Evolutionary conservation across 1,284 basidiomycete genomes (phyloP).

Genomic region (Puccinia brachypodii): DNA sequence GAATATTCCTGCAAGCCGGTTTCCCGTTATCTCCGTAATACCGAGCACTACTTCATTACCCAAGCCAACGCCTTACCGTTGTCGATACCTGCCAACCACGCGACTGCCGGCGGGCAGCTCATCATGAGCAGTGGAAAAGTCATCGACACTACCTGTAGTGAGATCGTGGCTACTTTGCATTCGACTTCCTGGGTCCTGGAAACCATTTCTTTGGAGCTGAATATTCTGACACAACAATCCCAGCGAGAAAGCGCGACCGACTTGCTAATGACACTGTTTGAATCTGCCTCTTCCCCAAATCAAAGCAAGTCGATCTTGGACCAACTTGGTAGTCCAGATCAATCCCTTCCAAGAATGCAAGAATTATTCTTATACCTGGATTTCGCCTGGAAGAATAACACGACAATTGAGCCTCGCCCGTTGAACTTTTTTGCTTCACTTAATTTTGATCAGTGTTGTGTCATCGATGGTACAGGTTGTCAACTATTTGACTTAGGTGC

Average conservation of each 20-base stretch:
- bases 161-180: constrained; percentile 75
- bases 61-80: constrained; percentile 73
- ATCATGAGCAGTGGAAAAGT: constrained; percentile 70
- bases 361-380: constrained; percentile 47
- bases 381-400: constrained; percentile 40
- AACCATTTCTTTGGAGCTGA: constrained; percentile 82
- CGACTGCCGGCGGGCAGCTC: constrained; percentile 66
- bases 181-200: constrained; percentile 82
- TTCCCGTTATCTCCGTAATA: constrained; percentile 81
- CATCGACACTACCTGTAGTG: constrained; percentile 71
- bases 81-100: constrained; percentile 54
- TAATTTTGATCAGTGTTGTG: constrained; percentile 46
- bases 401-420: constrained; percentile 25
- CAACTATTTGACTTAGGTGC: constrained; percentile 44
- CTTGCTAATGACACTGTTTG: constrained; percentile 35
- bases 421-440: constrained; percentile 39
- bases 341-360: constrained; percentile 49
- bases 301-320: constrained; percentile 41
- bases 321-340: constrained; percentile 44
- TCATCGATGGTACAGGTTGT: constrained; percentile 43
- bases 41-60: constrained; percentile 82
- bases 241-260: constrained; percentile 38
- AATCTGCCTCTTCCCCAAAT: constrained; percentile 32
- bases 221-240: constrained; percentile 63
- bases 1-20: constrained; percentile 76